phyloP scores from a whole-genome alignment of 768 basidiomycete species.

The Royoungia palumana region DNA sequence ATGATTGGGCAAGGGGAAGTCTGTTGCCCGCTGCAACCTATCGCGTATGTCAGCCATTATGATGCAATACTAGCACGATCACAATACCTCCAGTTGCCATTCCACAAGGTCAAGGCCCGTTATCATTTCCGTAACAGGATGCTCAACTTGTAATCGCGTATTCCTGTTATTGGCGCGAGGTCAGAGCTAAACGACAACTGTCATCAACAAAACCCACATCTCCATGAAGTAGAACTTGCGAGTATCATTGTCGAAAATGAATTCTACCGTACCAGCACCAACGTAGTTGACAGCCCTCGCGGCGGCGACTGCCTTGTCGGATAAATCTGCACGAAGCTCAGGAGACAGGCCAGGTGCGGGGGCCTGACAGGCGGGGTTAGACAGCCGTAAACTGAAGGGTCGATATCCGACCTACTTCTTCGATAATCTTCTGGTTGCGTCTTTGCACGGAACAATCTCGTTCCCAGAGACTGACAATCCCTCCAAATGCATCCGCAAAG shows the following conservation, averaged over 20 bases:
- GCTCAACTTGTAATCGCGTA: no score
- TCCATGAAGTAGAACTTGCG: slow-evolving; percentile 93
- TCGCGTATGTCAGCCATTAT: no score
- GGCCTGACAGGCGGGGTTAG: slow-evolving; percentile 46
- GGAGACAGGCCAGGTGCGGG: slow-evolving; percentile 85
- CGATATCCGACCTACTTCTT: slow-evolving; percentile 52
- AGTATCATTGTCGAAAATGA: slow-evolving; percentile 93
- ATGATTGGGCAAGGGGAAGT: slow-evolving; percentile 43
- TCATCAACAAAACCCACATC: slow-evolving; percentile 28
- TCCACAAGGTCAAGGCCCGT: no score
- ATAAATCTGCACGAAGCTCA: slow-evolving; percentile 74
- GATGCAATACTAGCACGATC: no score
- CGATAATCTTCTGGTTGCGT: slow-evolving; percentile 94
- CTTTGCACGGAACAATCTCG: slow-evolving; percentile 90
- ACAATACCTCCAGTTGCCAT: no score
- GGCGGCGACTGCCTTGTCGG: slow-evolving; percentile 87
- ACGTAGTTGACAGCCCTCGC: slow-evolving; percentile 89
- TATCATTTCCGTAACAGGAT: no score
- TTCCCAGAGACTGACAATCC: slow-evolving; percentile 92
- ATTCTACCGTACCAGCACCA: slow-evolving; percentile 93
- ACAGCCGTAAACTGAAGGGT: background rate
- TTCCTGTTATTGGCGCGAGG: no score
- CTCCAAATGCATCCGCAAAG: slow-evolving; percentile 81
- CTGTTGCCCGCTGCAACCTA: no score
- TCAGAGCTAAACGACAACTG: no score